Evolutionary conservation across 139 green algal genomes (phyloP), one percentile per base, ranked within the genome.

Genomic region (Edaphochlamys debaryana): DNA sequence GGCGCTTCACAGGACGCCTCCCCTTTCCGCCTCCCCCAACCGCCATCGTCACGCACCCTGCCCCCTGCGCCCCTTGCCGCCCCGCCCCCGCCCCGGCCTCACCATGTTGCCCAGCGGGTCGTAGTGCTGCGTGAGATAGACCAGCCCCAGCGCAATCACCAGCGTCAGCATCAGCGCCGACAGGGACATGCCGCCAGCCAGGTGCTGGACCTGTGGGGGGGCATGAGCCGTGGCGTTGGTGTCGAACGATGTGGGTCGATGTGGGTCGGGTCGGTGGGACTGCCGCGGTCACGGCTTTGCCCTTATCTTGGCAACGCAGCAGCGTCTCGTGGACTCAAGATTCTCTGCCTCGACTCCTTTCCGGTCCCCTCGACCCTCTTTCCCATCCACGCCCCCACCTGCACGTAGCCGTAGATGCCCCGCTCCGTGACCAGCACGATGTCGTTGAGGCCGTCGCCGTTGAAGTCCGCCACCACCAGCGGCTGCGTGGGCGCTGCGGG

Each of bases 361-460:
- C n/a, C n/a, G n/a, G n/a, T n/a, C n/a, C n/a, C n/a, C n/a, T n/a
- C n/a, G n/a, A n/a, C n/a, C n/a, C n/a, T n/a, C n/a, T n/a, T n/a
- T n/a, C n/a, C n/a, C n/a, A n/a, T n/a, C n/a, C n/a, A n/a, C n/a
- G 15, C 69, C 0, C 75, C 4, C 54, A 92, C 79, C 88, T 95
- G 93, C 48, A 86, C 85, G 74, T 92, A 98, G 45, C 67, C 79
- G 40, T 77, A 85, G 36, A 85, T n/a, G 6, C 93, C 93, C 22
- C 91, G 60, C 4, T 66, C 32, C 0, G 84, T 91, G 3, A 95
- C 74, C 8, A 98, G 58, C 0, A 99, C 80, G 4, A 99, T 67
- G 79, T 99, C 97, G 29, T 90, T 98, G 42, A 97, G 88, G 7
- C 93, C 89, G 76, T 99, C 96, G 2, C 94, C 91, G 80, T 96